Conservation (phyloP, 2,329 filamentous ascomycete genomes). For the Diaporthe capsici region DNA sequence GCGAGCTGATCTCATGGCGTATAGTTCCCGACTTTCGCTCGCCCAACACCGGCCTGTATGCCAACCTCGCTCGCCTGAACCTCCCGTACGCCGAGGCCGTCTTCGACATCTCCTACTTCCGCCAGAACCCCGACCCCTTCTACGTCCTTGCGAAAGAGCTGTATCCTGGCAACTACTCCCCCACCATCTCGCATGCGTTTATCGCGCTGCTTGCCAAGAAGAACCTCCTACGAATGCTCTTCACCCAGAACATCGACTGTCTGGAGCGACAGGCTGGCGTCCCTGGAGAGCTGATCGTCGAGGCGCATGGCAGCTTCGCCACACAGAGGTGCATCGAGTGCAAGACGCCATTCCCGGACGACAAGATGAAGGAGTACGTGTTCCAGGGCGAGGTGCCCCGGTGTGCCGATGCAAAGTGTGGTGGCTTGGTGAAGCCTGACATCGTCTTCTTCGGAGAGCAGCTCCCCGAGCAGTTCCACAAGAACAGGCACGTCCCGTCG, state of each 20-base stretch:
- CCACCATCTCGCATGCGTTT: slow-evolving; percentile 92
- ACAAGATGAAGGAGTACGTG: slow-evolving; percentile 80
- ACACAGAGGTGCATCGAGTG: slow-evolving; percentile 94
- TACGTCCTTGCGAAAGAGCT: slow-evolving; percentile 93
- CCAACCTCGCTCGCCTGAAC: slow-evolving; percentile 88
- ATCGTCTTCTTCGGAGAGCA: slow-evolving; percentile 91
- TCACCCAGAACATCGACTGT: slow-evolving; percentile 98
- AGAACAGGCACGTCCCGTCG: slow-evolving; percentile 65
- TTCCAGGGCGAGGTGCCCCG: slow-evolving; percentile 76
- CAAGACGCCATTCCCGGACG: slow-evolving; percentile 77
- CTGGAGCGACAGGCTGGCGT: slow-evolving; percentile 91
- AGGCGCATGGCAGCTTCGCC: slow-evolving; percentile 96
- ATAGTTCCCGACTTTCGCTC: slow-evolving; percentile 94
- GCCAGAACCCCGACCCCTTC: slow-evolving; percentile 86
- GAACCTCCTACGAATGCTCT: slow-evolving; percentile 84
- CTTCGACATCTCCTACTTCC: slow-evolving; percentile 94
- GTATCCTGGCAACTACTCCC: slow-evolving; percentile 89
- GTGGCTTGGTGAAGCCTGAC: slow-evolving; percentile 90
- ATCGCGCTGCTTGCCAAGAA: slow-evolving; percentile 86
- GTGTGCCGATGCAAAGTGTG: slow-evolving; percentile 74
- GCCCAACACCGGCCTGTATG: slow-evolving; percentile 92
- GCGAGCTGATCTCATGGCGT: slow-evolving; percentile 50
- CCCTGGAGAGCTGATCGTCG: slow-evolving; percentile 83
- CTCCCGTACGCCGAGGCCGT: slow-evolving; percentile 93
- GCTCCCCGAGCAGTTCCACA: slow-evolving; percentile 74